Evolutionary conservation across 1,139 yeast genomes (phyloP).

Genomic region (Nadsonia commutata): DNA sequence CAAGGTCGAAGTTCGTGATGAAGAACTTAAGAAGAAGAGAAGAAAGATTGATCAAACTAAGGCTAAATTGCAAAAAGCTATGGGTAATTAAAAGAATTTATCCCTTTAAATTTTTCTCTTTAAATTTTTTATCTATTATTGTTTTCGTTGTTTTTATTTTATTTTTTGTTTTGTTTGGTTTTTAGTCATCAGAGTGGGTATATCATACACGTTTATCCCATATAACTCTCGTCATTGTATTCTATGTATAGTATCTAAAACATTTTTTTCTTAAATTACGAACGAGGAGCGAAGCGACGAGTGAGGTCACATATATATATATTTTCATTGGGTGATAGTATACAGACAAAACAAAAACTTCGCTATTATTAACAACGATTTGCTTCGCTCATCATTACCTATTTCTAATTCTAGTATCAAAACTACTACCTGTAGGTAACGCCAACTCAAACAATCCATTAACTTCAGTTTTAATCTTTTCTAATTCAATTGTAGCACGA

Average conservation of each 20-base stretch:
- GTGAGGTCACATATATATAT: not conserved
- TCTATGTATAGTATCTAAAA: not conserved
- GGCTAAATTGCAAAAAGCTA: slow-evolving; percentile 29
- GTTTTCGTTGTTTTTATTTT: not conserved
- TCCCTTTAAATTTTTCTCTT: not conserved
- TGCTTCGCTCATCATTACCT: not conserved
- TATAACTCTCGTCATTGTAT: slow-evolving; percentile 1
- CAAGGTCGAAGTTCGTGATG: slow-evolving; percentile 69
- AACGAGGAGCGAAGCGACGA: no score
- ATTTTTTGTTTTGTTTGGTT: not conserved
- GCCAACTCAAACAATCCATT: slow-evolving; percentile 51
- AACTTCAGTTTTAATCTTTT: slow-evolving; percentile 47
- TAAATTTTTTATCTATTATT: not conserved
- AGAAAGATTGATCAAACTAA: slow-evolving; percentile 61
- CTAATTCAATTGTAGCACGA: slow-evolving; percentile 48
- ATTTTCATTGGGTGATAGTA: not conserved
- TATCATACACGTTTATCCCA: no score
- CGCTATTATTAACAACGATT: not conserved
- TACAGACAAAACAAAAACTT: not conserved
- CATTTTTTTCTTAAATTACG: no score
- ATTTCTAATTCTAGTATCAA: slow-evolving; percentile 52
- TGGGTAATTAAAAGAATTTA: not conserved
- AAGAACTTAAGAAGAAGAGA: slow-evolving; percentile 62
- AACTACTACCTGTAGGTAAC: slow-evolving; percentile 63
- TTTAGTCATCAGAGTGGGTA: not conserved